phyloP scores from a whole-genome alignment of 2,329 filamentous ascomycete species.

The Venturia pyrina region DNA sequence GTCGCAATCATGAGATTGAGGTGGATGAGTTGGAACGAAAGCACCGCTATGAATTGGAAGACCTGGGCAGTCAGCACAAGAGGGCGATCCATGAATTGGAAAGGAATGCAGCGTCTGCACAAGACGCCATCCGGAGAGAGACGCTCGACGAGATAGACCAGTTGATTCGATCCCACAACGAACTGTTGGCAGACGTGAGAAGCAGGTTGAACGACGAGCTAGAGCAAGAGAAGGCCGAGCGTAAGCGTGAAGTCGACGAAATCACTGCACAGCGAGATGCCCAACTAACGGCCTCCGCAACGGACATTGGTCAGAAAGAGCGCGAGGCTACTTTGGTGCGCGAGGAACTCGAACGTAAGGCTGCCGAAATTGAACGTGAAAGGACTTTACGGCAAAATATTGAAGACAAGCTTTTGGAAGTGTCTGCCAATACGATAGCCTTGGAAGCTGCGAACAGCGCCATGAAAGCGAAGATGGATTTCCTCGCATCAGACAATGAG shows the following conservation, averaged over 20 bases:
- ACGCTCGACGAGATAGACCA: constrained; percentile 47
- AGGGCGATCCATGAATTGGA: constrained; percentile 47
- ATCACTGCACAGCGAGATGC: constrained; percentile 44
- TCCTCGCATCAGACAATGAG: constrained; percentile 81
- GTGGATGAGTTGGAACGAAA: constrained; percentile 44
- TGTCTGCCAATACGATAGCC: constrained; percentile 32
- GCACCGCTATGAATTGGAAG: constrained; percentile 47
- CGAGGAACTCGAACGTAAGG: constrained; percentile 40
- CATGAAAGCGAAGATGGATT: constrained; percentile 73
- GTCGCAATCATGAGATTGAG: constrained; percentile 41
- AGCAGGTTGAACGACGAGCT: constrained; percentile 55
- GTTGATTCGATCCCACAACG: constrained; percentile 51
- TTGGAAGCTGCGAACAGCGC: constrained; percentile 68
- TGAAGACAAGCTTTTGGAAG: constrained; percentile 41
- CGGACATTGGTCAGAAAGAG: constrained; percentile 44
- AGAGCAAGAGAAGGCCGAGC: constrained; percentile 49
- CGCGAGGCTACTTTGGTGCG: constrained; percentile 41
- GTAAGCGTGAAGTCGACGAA: constrained; percentile 55
- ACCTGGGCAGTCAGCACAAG: constrained; percentile 42
- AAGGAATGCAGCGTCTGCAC: constrained; percentile 38
- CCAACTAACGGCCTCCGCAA: constrained; percentile 38
- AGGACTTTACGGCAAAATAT: constrained; percentile 49
- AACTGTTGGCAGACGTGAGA: constrained; percentile 56
- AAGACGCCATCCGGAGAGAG: constrained; percentile 31
- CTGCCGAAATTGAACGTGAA: constrained; percentile 43